phyloP scores from a whole-genome alignment of 2,329 filamentous ascomycete species.

The Penicillium sp. region DNA sequence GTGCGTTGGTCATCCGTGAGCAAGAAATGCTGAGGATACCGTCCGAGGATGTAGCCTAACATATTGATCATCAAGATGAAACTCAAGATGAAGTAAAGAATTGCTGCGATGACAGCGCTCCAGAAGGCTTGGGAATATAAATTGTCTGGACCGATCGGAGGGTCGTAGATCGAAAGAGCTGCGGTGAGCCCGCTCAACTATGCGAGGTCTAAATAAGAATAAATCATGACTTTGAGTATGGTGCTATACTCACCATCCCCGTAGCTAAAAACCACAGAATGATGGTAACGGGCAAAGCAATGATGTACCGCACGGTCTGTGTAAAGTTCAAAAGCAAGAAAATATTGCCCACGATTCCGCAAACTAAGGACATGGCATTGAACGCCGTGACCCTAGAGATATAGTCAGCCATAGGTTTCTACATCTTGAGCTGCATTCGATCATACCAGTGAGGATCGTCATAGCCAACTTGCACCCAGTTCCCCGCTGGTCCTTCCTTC shows the following conservation, averaged over 20 bases:
- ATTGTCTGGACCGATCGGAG: constrained; percentile 52
- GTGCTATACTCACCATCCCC: constrained; percentile 53
- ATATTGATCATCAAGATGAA: constrained; percentile 79
- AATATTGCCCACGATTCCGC: constrained; percentile 77
- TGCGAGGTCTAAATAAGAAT: not conserved
- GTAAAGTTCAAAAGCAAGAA: constrained; percentile 90
- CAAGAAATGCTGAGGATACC: constrained; percentile 78
- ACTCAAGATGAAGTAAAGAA: constrained; percentile 78
- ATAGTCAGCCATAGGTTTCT: constrained; percentile 5
- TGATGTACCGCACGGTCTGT: constrained; percentile 73
- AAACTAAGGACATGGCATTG: constrained; percentile 76
- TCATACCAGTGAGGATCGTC: constrained; percentile 71
- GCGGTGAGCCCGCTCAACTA: constrained; percentile 69
- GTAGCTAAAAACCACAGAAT: constrained; percentile 73
- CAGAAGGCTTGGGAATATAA: constrained; percentile 81
- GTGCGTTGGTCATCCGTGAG: constrained; percentile 82
- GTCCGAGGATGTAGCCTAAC: constrained; percentile 72
- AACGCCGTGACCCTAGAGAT: constrained; percentile 66
- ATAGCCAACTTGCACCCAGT: constrained; percentile 58
- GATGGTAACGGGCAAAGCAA: constrained; percentile 84
- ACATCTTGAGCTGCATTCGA: not conserved
- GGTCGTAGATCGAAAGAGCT: constrained; percentile 66
- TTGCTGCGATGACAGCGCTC: constrained; percentile 79
- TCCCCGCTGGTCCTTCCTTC: constrained; percentile 51
- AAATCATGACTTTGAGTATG: not conserved